phyloP scores from a whole-genome alignment of 306 rosid species.

The Cicer yamashitae region DNA sequence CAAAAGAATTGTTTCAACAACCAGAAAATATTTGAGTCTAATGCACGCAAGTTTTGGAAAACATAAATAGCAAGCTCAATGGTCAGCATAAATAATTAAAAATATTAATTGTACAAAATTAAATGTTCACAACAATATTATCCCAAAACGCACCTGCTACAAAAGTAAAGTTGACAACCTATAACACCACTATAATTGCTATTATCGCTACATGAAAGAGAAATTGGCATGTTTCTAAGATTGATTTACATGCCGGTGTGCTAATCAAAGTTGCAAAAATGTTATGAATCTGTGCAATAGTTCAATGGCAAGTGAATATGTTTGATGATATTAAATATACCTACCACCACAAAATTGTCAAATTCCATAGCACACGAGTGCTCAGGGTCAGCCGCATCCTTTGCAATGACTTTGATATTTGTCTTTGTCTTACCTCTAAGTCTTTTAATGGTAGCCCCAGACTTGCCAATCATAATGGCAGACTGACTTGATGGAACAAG shows the following conservation, averaged over 20 bases:
- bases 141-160: not conserved
- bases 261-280: conserved; percentile 12
- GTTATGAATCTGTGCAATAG: not conserved
- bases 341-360: conserved; percentile 84
- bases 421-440: conserved; percentile 87
- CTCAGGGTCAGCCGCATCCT: conserved; percentile 78
- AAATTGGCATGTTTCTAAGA: not conserved
- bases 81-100: too few species aligned
- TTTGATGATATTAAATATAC: conserved; percentile 40
- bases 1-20: conserved; percentile 16
- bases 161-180: not conserved
- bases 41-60: not conserved
- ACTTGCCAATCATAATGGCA: conserved; percentile 92
- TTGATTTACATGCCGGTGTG: conserved; percentile 19
- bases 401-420: conserved; percentile 72
- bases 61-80: too few species aligned
- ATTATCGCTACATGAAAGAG: not conserved
- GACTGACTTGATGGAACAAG: conserved; percentile 97
- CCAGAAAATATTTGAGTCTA: not conserved
- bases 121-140: not conserved
- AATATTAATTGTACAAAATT: not conserved
- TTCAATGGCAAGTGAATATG: conserved; percentile 7
- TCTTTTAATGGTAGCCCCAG: conserved; percentile 84
- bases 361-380: conserved; percentile 98
- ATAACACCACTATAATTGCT: not conserved